Conservation (phyloP, 2,329 filamentous ascomycete species). For the Cladosporium sp. region DNA sequence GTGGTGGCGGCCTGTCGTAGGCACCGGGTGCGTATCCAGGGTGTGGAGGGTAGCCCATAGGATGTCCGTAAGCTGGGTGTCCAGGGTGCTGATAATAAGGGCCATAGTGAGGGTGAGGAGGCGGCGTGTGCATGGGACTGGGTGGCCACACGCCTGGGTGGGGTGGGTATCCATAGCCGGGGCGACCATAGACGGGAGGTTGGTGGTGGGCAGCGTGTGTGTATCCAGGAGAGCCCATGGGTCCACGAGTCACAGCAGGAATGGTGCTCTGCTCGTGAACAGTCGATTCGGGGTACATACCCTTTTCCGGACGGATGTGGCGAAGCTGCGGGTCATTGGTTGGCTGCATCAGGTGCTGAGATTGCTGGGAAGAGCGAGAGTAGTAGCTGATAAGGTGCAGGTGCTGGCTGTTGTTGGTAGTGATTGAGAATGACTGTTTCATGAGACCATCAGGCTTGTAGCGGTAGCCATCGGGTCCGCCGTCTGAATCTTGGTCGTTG, state of each 20-base stretch:
- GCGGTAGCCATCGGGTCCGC: conserved; percentile 78
- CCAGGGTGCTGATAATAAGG: conserved; percentile 32
- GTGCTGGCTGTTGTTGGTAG: conserved; percentile 82
- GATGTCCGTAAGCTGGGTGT: conserved; percentile 16
- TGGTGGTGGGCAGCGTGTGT: conserved; percentile 46
- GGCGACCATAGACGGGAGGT: conserved; percentile 35
- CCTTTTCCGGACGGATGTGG: conserved; percentile 81
- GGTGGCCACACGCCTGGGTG: conserved; percentile 39
- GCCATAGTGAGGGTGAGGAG: conserved; percentile 30
- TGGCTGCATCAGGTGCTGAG: conserved; percentile 72
- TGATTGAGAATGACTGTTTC: conserved; percentile 99
- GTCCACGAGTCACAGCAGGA: conserved; percentile 74
- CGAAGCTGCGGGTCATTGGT: conserved; percentile 75
- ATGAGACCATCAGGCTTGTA: conserved; percentile 96
- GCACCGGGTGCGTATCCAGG: conserved; percentile 25
- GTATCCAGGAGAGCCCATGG: conserved; percentile 57
- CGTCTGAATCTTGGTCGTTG: conserved; percentile 77
- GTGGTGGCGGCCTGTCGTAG: conserved; percentile 38
- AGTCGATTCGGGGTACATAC: conserved; percentile 95
- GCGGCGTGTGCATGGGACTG: conserved; percentile 39
- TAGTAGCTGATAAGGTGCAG: conserved; percentile 98
- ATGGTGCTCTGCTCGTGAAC: conserved; percentile 79
- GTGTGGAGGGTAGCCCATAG: conserved; percentile 31
- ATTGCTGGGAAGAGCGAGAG: conserved; percentile 70
- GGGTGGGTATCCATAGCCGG: conserved; percentile 35